Evolutionary conservation across 2,329 filamentous ascomycete species (phyloP).

Genomic region (Claviceps pusilla): DNA sequence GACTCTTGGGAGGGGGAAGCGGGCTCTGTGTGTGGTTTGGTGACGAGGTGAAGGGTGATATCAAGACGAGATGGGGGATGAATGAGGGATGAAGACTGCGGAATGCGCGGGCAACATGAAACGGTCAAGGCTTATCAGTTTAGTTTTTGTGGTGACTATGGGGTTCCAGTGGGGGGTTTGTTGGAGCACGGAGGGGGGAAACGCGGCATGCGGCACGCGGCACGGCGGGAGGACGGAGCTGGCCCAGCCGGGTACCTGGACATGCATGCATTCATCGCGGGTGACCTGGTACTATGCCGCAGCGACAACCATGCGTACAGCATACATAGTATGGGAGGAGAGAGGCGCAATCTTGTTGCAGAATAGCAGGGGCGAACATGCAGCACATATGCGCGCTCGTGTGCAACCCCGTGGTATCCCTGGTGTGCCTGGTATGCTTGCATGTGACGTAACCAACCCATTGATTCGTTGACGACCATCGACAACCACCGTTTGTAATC

Average conservation of each 20-base stretch:
- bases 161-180: background rate
- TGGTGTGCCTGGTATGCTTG: background rate
- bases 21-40: too few species aligned
- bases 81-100: background rate
- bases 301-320: too few species aligned
- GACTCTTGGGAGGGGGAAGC: too few species aligned
- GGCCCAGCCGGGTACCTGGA: background rate
- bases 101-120: too few species aligned
- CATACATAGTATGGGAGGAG: too few species aligned
- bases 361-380: background rate
- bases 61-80: background rate
- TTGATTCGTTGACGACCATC: background rate
- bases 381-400: background rate
- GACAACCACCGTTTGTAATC: background rate
- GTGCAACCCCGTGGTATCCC: background rate
- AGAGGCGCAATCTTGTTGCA: too few species aligned
- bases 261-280: background rate
- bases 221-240: too few species aligned
- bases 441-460: too few species aligned
- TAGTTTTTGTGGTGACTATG: background rate
- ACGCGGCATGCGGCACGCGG: too few species aligned
- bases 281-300: too few species aligned
- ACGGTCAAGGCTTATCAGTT: background rate
- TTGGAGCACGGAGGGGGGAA: too few species aligned
- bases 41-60: background rate